A percentile compares a stretch with the other conserved stretches of the same genome.
Conservation (phyloP, 768 basidiomycete genomes). For the Lactifluus echinatus region DNA sequence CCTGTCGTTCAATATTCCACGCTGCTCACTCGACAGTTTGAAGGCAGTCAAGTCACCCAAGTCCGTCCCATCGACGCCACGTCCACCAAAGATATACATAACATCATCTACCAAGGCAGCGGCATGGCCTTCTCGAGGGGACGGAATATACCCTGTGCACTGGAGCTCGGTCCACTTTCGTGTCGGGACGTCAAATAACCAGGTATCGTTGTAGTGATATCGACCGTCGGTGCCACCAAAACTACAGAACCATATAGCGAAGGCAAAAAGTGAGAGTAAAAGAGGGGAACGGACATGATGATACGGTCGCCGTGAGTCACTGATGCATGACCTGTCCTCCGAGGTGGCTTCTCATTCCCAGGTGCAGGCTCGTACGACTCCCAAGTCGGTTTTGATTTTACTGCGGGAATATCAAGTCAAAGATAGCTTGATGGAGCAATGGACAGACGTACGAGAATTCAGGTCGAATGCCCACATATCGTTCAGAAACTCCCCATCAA, state of each 20-base stretch:
- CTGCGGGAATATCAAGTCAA: constrained; percentile 32
- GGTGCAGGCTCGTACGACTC: constrained; percentile 58
- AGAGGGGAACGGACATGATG: constrained; percentile 14
- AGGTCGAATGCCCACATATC: constrained; percentile 96
- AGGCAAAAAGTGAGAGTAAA: constrained; percentile 13
- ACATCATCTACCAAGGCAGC: constrained; percentile 96
- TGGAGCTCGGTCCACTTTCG: constrained; percentile 83
- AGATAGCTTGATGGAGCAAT: background rate
- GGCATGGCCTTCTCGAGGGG: constrained; percentile 92
- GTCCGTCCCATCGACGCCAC: constrained; percentile 96
- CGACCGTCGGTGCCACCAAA: constrained; percentile 99
- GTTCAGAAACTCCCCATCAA: constrained; percentile 88
- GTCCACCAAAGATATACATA: constrained; percentile 93
- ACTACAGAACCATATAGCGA: constrained; percentile 32
- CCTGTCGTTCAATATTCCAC: background rate
- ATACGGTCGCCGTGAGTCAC: constrained; percentile 60
- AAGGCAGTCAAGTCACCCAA: constrained; percentile 92
- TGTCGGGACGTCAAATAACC: constrained; percentile 81
- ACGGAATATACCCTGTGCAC: constrained; percentile 95
- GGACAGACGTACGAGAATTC: constrained; percentile 63
- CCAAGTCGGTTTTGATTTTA: constrained; percentile 81
- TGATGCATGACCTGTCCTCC: constrained; percentile 87
- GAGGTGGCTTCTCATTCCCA: constrained; percentile 57
- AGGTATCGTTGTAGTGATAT: constrained; percentile 98
- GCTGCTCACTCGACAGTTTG: constrained; percentile 84